phyloP scores from a whole-genome alignment of 345 rosid species.

The Kandelia obovata region DNA sequence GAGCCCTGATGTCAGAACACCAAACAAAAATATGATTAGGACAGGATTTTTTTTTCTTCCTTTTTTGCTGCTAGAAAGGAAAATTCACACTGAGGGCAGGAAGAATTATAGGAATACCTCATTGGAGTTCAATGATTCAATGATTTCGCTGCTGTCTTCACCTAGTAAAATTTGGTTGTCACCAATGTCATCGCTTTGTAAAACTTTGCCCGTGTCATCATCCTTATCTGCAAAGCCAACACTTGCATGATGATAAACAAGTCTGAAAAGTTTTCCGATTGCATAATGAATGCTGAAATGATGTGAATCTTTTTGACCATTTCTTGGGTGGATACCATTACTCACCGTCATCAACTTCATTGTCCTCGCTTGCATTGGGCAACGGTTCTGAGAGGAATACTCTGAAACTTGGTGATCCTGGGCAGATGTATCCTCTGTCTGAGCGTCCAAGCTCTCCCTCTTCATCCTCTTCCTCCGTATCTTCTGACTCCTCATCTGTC shows the following conservation, averaged over 20 bases:
- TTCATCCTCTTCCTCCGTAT: not conserved
- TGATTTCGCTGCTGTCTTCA: not conserved
- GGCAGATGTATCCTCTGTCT: not conserved
- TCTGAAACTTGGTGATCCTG: slow-evolving; percentile 39
- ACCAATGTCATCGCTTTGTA: not conserved
- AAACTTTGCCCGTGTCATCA: not conserved
- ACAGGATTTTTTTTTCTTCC: not conserved
- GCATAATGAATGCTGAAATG: not conserved
- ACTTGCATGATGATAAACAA: not conserved
- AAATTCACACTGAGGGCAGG: not conserved
- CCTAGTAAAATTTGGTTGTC: slow-evolving; percentile 2
- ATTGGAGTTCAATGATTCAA: slow-evolving; percentile 2
- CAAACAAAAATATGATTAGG: not conserved
- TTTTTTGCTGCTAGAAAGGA: not conserved
- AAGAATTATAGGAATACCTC: not conserved
- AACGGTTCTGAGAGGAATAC: slow-evolving; percentile 22
- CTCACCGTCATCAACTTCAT: slow-evolving; percentile 16
- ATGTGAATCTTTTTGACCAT: not conserved
- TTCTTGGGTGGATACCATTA: not conserved
- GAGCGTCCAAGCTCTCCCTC: not conserved
- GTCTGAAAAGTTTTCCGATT: not conserved
- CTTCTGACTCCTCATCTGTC: not conserved
- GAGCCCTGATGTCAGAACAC: slow-evolving; percentile 5
- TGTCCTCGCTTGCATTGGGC: not conserved
- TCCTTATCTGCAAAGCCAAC: not conserved